phyloP scores from a whole-genome alignment of 2,329 filamentous ascomycete species.

The Emmonsia crescens region DNA sequence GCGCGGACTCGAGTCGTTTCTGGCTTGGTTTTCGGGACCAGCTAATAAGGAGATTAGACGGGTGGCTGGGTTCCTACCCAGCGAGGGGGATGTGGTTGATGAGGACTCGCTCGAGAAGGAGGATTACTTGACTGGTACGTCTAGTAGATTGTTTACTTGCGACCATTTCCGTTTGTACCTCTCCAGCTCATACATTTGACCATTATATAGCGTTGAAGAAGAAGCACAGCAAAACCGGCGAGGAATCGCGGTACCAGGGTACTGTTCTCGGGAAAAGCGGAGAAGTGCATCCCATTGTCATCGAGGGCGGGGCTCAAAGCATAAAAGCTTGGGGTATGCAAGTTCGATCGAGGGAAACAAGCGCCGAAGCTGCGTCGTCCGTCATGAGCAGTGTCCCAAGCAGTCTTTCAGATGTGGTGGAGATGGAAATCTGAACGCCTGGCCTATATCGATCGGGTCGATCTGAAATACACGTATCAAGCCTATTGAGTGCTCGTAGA shows the following conservation, averaged over 20 bases:
- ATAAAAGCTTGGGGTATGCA: slow-evolving; percentile 53
- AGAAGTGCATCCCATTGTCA: slow-evolving; percentile 60
- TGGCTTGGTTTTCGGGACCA: slow-evolving; percentile 65
- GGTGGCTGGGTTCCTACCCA: slow-evolving; percentile 61
- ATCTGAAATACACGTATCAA: background rate
- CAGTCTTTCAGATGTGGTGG: slow-evolving; percentile 28
- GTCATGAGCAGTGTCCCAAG: slow-evolving; percentile 31
- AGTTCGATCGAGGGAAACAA: slow-evolving; percentile 23
- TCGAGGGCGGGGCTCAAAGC: slow-evolving; percentile 66
- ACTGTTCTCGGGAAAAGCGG: slow-evolving; percentile 67
- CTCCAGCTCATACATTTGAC: slow-evolving; percentile 3
- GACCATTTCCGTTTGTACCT: slow-evolving; percentile 1
- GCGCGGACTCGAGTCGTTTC: slow-evolving; percentile 64
- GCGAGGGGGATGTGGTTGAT: slow-evolving; percentile 40
- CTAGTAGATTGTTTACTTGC: background rate
- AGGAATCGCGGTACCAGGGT: slow-evolving; percentile 74
- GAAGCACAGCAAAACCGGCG: slow-evolving; percentile 80
- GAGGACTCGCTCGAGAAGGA: slow-evolving; percentile 46
- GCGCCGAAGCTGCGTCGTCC: slow-evolving; percentile 25
- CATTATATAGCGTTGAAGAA: slow-evolving; percentile 60
- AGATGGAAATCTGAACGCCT: slow-evolving; percentile 25
- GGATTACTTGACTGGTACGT: slow-evolving; percentile 58
- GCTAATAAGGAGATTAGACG: slow-evolving; percentile 70
- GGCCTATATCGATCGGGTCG: background rate
- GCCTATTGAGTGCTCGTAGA: background rate